A percentile compares a stretch with the other conserved stretches of the same genome.
Conservation (phyloP, 2,329 filamentous ascomycete genomes). For the Beauveria asiatica region DNA sequence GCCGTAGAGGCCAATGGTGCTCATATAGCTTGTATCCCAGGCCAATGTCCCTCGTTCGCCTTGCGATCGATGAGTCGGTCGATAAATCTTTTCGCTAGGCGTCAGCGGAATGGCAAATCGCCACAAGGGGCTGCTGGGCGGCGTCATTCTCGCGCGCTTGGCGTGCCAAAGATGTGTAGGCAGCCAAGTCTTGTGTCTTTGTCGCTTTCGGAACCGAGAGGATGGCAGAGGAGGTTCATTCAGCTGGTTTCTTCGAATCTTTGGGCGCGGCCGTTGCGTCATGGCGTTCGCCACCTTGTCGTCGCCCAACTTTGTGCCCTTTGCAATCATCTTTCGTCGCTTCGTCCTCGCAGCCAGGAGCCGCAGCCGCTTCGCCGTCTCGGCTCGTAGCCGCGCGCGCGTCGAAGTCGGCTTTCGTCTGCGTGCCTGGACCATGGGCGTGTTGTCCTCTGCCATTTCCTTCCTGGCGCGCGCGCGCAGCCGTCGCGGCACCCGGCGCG, state of each 20-base stretch:
- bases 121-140: constrained; percentile 74
- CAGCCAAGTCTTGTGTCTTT: constrained; percentile 84
- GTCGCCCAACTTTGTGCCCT: constrained; percentile 13
- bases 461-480: constrained; percentile 58
- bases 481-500: constrained; percentile 75
- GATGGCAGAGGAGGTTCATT: constrained; percentile 49
- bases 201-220: constrained; percentile 73
- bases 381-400: constrained; percentile 56
- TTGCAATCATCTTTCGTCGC: constrained; percentile 23
- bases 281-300: constrained; percentile 14
- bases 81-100: constrained; percentile 82
- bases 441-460: constrained; percentile 86
- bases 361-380: constrained; percentile 65
- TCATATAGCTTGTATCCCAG: constrained; percentile 94
- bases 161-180: constrained; percentile 92
- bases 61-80: constrained; percentile 74
- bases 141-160: constrained; percentile 84
- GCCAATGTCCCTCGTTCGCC: constrained; percentile 68
- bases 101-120: constrained; percentile 78
- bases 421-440: constrained; percentile 63
- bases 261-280: constrained; percentile 40
- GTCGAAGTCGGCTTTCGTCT: constrained; percentile 53
- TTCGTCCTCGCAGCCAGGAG: constrained; percentile 48
- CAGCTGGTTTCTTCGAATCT: constrained; percentile 61
- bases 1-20: constrained; percentile 73